Conservation (phyloP, 148 eudicot genomes). For the Rhododendron ovatum region DNA sequence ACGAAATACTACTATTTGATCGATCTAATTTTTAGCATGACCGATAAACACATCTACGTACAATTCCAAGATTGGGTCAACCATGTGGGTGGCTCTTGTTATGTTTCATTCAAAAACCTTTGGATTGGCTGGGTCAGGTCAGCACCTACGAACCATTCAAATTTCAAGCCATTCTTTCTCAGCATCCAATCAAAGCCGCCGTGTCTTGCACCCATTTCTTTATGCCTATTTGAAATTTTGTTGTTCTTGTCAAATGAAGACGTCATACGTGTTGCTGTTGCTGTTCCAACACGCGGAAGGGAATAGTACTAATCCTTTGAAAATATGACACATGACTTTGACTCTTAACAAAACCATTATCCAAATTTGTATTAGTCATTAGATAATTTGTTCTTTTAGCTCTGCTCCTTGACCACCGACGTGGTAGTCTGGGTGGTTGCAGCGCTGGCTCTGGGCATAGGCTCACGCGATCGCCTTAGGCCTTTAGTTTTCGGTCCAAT, state of each 20-base stretch:
- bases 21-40: neutral
- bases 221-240: neutral
- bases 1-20: neutral
- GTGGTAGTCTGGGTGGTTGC: no score
- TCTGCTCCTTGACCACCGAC: neutral
- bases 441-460: no score
- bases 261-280: neutral
- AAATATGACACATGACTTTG: neutral
- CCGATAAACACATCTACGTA: neutral
- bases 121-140: conserved; percentile 4
- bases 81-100: conserved; percentile 6
- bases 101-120: neutral
- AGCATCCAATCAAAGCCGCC: neutral
- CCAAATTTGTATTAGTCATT: neutral
- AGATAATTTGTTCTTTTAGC: neutral
- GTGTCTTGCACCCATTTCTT: neutral
- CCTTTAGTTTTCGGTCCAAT: no score
- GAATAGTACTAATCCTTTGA: neutral
- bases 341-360: neutral
- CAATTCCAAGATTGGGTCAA: neutral
- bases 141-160: neutral
- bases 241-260: neutral
- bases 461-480: no score
- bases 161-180: neutral
- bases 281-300: neutral